Base-by-base conservation (phyloP, 352 stramenopile genomes). In the Phytophthora macrochlamydospora region DNA sequence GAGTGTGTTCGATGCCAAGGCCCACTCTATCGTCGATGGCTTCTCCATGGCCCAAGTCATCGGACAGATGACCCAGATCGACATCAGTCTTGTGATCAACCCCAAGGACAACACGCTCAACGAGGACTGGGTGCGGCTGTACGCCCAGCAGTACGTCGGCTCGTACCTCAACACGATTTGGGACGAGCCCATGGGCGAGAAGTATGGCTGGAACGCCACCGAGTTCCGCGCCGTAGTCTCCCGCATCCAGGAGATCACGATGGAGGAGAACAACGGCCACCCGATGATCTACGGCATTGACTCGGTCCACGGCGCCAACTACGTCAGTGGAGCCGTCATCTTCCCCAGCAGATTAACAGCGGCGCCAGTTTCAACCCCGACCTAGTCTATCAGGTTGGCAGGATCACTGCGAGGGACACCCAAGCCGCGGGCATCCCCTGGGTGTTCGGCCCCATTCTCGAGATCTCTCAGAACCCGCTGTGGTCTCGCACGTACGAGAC, bases 401-500 rank as follows among this genome's bases (percentile, higher is more conserved):
- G 63, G 6, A 79, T 93, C 46, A 92, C 87, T n/a, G 89, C 78
- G 49, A 76, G 83, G 1, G 93, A 98, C 62, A 97, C 90, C 1
- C 61, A 83, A 35, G 88, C 87, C 7, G 90, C 85, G 1, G 91
- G 90, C 1, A 92, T 97, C 28, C 78, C 78, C 3, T 98, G 90
- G 91, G 54, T 98, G 1, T 98, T 98, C 71, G 79, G 74, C 18
- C 93, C 93, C 0, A 89, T 97, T 13, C 74, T 90, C 0, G 85
- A 92, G 29, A 71, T 98, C 46, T 76, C 83, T 0, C 85, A 88
- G 40, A 90, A 98, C 52, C 85, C 90, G 2, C 69, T 92, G 32
- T 98, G 93, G 92, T 70, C 82, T 37, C 76, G 93, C 7, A 90
- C 92, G 0, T 97, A 92, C 59, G 94, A 98, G 73, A 98, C 91